Evolutionary conservation across 2,329 filamentous ascomycete genomes (phyloP).

Genomic region (Aplosporella prunicola): DNA sequence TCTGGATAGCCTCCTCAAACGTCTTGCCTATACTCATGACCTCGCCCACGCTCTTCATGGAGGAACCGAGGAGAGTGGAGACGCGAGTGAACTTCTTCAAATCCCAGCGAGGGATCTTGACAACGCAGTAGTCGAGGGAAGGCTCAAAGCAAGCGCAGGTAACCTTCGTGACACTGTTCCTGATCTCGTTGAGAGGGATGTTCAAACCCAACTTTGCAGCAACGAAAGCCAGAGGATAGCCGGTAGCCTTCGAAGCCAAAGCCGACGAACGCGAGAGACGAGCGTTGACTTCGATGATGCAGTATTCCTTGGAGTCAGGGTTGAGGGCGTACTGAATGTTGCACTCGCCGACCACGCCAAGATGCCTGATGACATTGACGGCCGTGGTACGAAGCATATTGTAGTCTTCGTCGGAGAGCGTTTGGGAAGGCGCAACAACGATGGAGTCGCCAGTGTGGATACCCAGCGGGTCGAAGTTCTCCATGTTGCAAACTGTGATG

Average conservation of each 20-base stretch:
- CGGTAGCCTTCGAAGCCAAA: constrained; percentile 91
- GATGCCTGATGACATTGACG: constrained; percentile 91
- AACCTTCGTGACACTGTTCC: constrained; percentile 88
- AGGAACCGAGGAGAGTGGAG: constrained; percentile 89
- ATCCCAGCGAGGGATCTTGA: constrained; percentile 99
- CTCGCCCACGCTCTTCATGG: constrained; percentile 99
- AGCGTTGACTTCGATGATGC: constrained; percentile 98
- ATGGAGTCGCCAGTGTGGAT: constrained; percentile 98
- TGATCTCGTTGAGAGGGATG: constrained; percentile 92
- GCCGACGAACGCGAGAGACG: constrained; percentile 92
- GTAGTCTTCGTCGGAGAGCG: constrained; percentile 93
- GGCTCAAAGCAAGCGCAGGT: constrained; percentile 98
- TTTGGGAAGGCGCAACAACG: constrained; percentile 94
- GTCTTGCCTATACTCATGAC: constrained; percentile 97
- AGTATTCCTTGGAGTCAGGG: constrained; percentile 90
- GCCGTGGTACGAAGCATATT: constrained; percentile 98
- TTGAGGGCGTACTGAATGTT: constrained; percentile 98
- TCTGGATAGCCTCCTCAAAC: constrained; percentile 97
- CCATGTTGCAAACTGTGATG: constrained; percentile 99
- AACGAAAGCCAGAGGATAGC: constrained; percentile 92
- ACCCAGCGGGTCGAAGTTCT: constrained; percentile 97
- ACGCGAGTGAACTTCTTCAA: constrained; percentile 98
- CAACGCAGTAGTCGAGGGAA: constrained; percentile 93
- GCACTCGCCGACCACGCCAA: constrained; percentile 96
- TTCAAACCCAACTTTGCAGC: constrained; percentile 92